phyloP scores from a whole-genome alignment of 441 rosid species.

The Daphne laureola region DNA sequence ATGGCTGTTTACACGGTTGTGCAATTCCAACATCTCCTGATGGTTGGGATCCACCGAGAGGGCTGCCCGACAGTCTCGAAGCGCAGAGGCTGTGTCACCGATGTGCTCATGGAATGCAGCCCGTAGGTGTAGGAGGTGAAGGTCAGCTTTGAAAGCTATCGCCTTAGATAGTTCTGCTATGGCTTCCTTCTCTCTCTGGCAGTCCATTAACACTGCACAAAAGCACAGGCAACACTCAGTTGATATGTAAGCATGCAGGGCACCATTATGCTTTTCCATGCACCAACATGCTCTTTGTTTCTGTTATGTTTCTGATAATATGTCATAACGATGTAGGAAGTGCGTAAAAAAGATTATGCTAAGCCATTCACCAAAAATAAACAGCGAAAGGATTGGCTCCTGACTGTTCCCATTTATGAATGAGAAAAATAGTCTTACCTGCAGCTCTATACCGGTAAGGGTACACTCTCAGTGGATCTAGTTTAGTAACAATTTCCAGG shows the following conservation, averaged over 20 bases:
- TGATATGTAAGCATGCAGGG: too few relatives aligned
- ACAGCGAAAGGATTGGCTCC: neutral
- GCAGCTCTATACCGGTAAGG: slow-evolving; percentile 97
- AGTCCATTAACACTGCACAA: slow-evolving; percentile 83
- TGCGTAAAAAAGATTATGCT: too few relatives aligned
- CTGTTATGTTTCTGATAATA: too few relatives aligned
- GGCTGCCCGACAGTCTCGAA: slow-evolving; percentile 92
- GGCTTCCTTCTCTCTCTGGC: slow-evolving; percentile 79
- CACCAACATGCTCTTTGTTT: too few relatives aligned
- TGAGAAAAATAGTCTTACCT: slow-evolving; percentile 35
- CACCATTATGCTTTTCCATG: too few relatives aligned
- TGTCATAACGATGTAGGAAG: too few relatives aligned
- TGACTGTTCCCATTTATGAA: too few relatives aligned
- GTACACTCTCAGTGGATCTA: slow-evolving; percentile 93
- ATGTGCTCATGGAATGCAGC: slow-evolving; percentile 93
- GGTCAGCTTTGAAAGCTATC: slow-evolving; percentile 84
- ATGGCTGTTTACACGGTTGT: slow-evolving; percentile 83
- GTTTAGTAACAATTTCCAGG: slow-evolving; percentile 77
- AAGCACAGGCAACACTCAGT: too few relatives aligned
- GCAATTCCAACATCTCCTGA: slow-evolving; percentile 90
- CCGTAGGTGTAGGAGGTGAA: slow-evolving; percentile 83
- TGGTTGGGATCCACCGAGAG: slow-evolving; percentile 89
- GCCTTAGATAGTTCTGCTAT: slow-evolving; percentile 86
- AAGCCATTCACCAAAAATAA: neutral
- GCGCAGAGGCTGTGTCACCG: slow-evolving; percentile 60